Base-by-base conservation (phyloP, 192 early-diverging fungal species). In the Thamnidium elegans region DNA sequence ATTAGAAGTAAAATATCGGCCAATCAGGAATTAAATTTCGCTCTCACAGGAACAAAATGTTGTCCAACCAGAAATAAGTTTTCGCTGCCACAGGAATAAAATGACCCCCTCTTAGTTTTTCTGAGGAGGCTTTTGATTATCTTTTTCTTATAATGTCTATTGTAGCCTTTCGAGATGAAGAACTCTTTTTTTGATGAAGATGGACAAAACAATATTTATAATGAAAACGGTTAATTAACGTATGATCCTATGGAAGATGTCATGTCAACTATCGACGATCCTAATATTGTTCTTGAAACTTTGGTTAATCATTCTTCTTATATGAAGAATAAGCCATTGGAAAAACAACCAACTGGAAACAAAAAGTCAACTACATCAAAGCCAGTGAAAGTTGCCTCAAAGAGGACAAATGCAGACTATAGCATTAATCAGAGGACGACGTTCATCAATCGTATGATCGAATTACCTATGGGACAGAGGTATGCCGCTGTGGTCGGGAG, bases 141-240 rank as follows among this genome's bases (percentile, higher is more conserved):
- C 59, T 50, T 50, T 61, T 50, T 61, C 45, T 50, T 61, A 50
- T 48, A 50, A 61, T 61, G 11, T 48, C 59, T 48, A 61, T 61
- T 50, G 59, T 50, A 61, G 30, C 59, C 46, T 61, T 61, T 32
- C 59, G 59, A 61, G 59, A n/a, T n/a, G n/a, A n/a, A n/a, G n/a
- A n/a, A n/a, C n/a, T n/a, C n/a, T 58, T 58, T 58, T 39, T 43
- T 43, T 43, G 39, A 58, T 58, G 36, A 58, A 58, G 36, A 58
- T 39, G 55, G 19, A 43, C 36, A 58, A 58, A 58, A 32, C 36
- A 58, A 58, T 58, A 58, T 58, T 43, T 58, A 58, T 58, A 42
- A 58, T 58, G 55, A 58, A 58, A 31, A 55, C 21, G 21, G 31
- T 55, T 26, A 55, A 55, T 55, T 55, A 55, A 34, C 53, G 21